Percentiles rank a stretch among this genome's conserved stretches.
Evolutionary conservation across 441 rosid genomes (phyloP).

Genomic region (Brassica hybrid): DNA sequence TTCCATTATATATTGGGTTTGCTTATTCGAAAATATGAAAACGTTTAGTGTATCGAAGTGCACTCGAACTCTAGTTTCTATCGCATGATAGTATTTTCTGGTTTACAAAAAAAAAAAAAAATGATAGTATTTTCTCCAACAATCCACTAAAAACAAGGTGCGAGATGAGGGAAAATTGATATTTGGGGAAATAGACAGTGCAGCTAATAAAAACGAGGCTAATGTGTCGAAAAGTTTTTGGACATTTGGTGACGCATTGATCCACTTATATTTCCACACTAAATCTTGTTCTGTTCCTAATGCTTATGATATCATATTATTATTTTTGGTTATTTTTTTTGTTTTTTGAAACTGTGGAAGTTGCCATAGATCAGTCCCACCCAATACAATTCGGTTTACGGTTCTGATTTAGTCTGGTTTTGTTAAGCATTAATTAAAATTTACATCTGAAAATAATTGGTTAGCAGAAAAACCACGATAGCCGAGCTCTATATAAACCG

Average conservation of each 20-base stretch:
- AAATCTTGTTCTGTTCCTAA: conserved; percentile 13
- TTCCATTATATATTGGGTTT: too few relatives aligned
- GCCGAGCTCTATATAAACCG: not conserved
- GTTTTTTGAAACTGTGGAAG: not conserved
- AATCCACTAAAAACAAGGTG: not conserved
- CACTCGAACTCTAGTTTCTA: not conserved
- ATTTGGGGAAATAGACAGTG: conserved; percentile 2
- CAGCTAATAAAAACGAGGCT: conserved; percentile 18
- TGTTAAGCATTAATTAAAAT: not conserved
- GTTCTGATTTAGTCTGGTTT: not conserved
- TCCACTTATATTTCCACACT: conserved; percentile 31
- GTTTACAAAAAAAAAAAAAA: too few relatives aligned
- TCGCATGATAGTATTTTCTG: too few relatives aligned
- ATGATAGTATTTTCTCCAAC: not conserved
- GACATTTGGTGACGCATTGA: conserved; percentile 18
- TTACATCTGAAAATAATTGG: not conserved
- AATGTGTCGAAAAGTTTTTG: conserved; percentile 30
- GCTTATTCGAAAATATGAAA: not conserved
- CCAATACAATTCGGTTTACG: not conserved
- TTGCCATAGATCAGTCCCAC: not conserved
- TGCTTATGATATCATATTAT: conserved; percentile 18
- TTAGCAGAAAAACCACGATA: not conserved
- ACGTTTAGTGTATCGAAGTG: not conserved
- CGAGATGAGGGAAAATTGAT: not conserved
- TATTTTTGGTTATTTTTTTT: not conserved